These are phyloP conservation scores for Picea abies DNA, from an alignment of 83 land plant species.

Conservation along the genomic window DNA sequence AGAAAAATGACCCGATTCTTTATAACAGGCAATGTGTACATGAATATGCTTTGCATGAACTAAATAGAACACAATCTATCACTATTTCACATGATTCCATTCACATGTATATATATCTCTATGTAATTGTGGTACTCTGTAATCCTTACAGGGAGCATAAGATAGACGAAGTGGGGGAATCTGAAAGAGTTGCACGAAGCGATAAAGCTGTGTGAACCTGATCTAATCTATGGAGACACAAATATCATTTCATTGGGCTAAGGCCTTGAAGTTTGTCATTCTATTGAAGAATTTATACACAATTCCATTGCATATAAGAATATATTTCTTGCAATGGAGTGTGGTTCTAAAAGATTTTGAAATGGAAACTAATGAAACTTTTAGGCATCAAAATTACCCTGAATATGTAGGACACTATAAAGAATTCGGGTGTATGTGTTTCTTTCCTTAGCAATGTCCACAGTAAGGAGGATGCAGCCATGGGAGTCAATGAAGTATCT, in stretches of 20 bases:
- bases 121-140: not conserved
- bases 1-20: too few relatives aligned
- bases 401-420: not conserved
- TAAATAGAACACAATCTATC: too few relatives aligned
- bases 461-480: slow-evolving; percentile 28
- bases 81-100: too few relatives aligned
- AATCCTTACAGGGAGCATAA: slow-evolving; percentile 8
- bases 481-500: slow-evolving; percentile 36
- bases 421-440: slow-evolving; percentile 2
- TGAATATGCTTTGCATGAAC: too few relatives aligned
- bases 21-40: too few relatives aligned
- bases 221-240: slow-evolving; percentile 17
- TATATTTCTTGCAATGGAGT: not conserved
- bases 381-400: not conserved
- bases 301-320: not conserved
- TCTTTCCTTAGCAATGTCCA: slow-evolving; percentile 65
- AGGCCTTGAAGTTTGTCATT: slow-evolving; percentile 23
- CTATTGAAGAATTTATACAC: slow-evolving; percentile 5
- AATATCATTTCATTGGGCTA: slow-evolving; percentile 23
- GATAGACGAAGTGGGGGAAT: slow-evolving; percentile 83
- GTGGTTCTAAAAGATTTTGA: too few relatives aligned
- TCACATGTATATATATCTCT: too few relatives aligned
- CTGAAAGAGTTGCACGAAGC: slow-evolving; percentile 72
- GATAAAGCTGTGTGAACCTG: slow-evolving; percentile 35
- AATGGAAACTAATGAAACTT: not conserved